phyloP scores from a whole-genome alignment of 768 basidiomycete genomes.

The Boletus pseudopeckii region DNA sequence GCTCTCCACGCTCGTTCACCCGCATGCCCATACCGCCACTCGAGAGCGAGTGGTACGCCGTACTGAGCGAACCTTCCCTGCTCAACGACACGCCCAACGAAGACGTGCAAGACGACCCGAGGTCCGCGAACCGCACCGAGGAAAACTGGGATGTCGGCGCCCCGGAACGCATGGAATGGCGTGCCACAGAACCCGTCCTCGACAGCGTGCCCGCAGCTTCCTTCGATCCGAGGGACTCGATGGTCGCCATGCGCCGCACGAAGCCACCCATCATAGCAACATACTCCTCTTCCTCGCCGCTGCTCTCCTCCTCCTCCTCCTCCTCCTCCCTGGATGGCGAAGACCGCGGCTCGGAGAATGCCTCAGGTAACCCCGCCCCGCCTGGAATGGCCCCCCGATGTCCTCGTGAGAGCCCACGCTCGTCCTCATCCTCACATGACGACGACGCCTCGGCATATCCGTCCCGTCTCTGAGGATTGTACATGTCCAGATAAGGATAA shows the following conservation, averaged over 20 bases:
- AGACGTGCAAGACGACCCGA: constrained; percentile 1
- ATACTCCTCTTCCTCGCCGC: constrained; percentile 32
- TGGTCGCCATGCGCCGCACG: constrained; percentile 76
- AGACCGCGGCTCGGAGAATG: constrained; percentile 14
- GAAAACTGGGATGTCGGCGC: constrained; percentile 23
- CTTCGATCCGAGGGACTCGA: constrained; percentile 70
- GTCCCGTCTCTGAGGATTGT: constrained; percentile 20
- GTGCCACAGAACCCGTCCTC: constrained; percentile 30
- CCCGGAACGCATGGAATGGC: constrained; percentile 25
- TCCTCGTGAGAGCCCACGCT: not conserved
- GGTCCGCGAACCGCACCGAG: constrained; percentile 22
- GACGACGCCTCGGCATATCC: constrained; percentile 1
- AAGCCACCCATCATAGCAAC: constrained; percentile 61
- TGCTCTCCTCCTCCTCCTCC: constrained; percentile 5
- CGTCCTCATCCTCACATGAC: constrained; percentile 3
- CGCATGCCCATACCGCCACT: constrained; percentile 17
- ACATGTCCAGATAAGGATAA: constrained; percentile 33
- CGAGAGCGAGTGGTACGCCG: constrained; percentile 26
- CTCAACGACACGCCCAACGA: not conserved
- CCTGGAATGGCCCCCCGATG: not conserved
- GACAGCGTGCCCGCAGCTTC: constrained; percentile 39
- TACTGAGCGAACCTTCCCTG: constrained; percentile 17
- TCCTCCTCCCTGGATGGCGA: constrained; percentile 5
- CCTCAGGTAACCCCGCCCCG: constrained; percentile 6
- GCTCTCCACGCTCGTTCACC: constrained; percentile 31